phyloP scores from a whole-genome alignment of 2,329 filamentous ascomycete genomes.

The Xylaria sp. region DNA sequence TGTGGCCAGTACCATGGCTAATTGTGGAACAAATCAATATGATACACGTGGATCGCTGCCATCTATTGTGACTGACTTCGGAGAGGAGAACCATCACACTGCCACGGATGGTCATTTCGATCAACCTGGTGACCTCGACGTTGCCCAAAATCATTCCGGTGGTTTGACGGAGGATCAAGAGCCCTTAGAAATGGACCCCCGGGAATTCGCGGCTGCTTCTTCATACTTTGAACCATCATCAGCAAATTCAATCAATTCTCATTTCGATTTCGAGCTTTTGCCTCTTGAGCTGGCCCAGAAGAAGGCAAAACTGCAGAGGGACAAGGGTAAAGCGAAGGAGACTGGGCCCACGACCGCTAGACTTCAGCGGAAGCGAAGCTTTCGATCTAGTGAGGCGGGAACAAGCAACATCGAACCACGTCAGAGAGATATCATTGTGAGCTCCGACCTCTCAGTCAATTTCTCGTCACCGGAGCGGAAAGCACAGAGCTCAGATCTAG shows the following conservation, averaged over 20 bases:
- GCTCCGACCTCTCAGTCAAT: slow-evolving; percentile 27
- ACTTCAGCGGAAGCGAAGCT: slow-evolving; percentile 34
- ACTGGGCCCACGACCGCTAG: slow-evolving; percentile 37
- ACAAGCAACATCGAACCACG: slow-evolving; percentile 32
- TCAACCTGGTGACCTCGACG: slow-evolving; percentile 14
- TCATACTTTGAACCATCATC: slow-evolving; percentile 32
- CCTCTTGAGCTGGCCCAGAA: slow-evolving; percentile 44
- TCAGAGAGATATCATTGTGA: slow-evolving; percentile 18
- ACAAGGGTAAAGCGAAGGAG: slow-evolving; percentile 44
- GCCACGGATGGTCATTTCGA: slow-evolving; percentile 16
- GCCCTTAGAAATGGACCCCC: slow-evolving; percentile 7
- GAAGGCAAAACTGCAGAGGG: slow-evolving; percentile 43
- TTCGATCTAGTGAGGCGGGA: slow-evolving; percentile 9
- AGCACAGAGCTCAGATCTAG: background rate
- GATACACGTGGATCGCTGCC: slow-evolving; percentile 27
- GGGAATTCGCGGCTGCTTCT: slow-evolving; percentile 28
- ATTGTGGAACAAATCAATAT: slow-evolving; percentile 23
- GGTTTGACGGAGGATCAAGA: slow-evolving; percentile 2
- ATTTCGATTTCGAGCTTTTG: slow-evolving; percentile 47
- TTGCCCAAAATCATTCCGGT: background rate
- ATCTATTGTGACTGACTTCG: background rate
- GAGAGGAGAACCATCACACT: slow-evolving; percentile 3
- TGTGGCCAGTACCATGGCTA: slow-evolving; percentile 33
- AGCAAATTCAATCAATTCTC: slow-evolving; percentile 34
- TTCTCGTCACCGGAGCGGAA: slow-evolving; percentile 27